These are phyloP conservation scores for Alternaria atra DNA, from an alignment of 2,329 filamentous ascomycete genomes.

Conservation along the genomic window DNA sequence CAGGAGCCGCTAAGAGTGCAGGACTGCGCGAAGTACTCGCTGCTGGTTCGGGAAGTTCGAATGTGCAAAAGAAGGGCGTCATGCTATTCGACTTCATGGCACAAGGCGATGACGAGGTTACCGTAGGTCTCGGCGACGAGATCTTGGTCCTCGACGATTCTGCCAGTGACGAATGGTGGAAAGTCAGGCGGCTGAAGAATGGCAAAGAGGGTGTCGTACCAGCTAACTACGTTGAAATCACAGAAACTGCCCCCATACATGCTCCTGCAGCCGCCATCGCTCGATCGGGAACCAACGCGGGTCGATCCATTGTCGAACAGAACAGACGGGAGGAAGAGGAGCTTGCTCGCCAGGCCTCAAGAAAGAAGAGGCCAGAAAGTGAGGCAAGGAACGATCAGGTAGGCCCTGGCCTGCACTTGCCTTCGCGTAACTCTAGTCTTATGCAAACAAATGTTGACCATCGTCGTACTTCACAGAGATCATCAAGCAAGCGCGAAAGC, in stretches of 20 bases:
- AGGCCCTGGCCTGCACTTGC: conserved; percentile 78
- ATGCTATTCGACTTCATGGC: conserved; percentile 97
- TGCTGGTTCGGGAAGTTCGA: conserved; percentile 71
- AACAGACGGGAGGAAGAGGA: conserved; percentile 81
- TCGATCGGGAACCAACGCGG: conserved; percentile 66
- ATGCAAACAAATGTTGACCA: conserved; percentile 71
- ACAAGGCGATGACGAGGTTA: conserved; percentile 95
- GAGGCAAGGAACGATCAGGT: conserved; percentile 71
- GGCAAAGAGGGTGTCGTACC: conserved; percentile 96
- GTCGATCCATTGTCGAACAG: conserved; percentile 77
- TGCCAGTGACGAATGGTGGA: conserved; percentile 99
- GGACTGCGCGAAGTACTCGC: conserved; percentile 85
- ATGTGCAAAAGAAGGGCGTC: conserved; percentile 78
- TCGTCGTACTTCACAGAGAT: conserved; percentile 75
- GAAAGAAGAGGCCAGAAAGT: conserved; percentile 64
- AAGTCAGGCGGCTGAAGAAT: conserved; percentile 87
- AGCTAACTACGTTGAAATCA: conserved; percentile 93
- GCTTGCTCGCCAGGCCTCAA: conserved; percentile 80
- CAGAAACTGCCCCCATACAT: conserved; percentile 68
- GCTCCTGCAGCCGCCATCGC: conserved; percentile 57
- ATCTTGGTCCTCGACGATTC: conserved; percentile 88
- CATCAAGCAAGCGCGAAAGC: conserved; percentile 73
- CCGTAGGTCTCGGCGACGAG: conserved; percentile 87
- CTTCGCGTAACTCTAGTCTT: conserved; percentile 82
- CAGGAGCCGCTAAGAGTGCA: conserved; percentile 84